A percentile compares a stretch with the other conserved stretches of the same genome.
Conservation (phyloP, 106 monocot species). For the Platanthera zijinensis region DNA sequence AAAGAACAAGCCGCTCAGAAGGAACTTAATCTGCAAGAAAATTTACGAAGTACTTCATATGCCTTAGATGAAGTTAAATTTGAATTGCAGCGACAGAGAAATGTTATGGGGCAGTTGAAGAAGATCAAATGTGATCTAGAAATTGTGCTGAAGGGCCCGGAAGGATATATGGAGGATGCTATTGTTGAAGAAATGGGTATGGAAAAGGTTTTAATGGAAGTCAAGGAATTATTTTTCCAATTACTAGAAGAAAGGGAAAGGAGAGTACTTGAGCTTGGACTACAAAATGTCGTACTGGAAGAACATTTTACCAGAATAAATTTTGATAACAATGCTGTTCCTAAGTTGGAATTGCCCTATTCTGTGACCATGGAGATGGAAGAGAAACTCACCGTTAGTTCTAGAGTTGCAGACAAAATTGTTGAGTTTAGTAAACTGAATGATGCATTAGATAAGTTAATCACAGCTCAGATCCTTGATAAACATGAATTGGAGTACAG, state of each 20-base stretch:
- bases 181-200: conserved; percentile 29
- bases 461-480: conserved; percentile 25
- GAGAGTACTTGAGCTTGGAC: conserved; percentile 34
- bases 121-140: conserved; percentile 29
- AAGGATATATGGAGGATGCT: conserved; percentile 26
- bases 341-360: conserved; percentile 19
- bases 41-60: conserved; percentile 21
- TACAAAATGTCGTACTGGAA: conserved; percentile 15
- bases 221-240: conserved; percentile 20
- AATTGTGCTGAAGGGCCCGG: conserved; percentile 16
- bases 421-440: conserved; percentile 17
- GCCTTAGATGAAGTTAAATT: conserved; percentile 22
- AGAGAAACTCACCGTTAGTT: conserved; percentile 30
- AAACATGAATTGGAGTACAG: conserved; percentile 38
- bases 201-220: conserved; percentile 22
- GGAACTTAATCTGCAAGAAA: conserved; percentile 27
- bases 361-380: conserved; percentile 28
- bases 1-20: conserved; percentile 30
- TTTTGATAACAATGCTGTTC: conserved; percentile 11
- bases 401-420: conserved; percentile 22
- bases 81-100: conserved; percentile 32
- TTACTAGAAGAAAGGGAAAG: conserved; percentile 25
- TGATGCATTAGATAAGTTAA: conserved; percentile 26
- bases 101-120: conserved; percentile 21
- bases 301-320: conserved; percentile 20